A percentile compares a stretch with the other conserved stretches of the same genome.
These are phyloP conservation scores for Amyloporia xantha DNA, from an alignment of 768 basidiomycete species.

Conservation along the genomic window DNA sequence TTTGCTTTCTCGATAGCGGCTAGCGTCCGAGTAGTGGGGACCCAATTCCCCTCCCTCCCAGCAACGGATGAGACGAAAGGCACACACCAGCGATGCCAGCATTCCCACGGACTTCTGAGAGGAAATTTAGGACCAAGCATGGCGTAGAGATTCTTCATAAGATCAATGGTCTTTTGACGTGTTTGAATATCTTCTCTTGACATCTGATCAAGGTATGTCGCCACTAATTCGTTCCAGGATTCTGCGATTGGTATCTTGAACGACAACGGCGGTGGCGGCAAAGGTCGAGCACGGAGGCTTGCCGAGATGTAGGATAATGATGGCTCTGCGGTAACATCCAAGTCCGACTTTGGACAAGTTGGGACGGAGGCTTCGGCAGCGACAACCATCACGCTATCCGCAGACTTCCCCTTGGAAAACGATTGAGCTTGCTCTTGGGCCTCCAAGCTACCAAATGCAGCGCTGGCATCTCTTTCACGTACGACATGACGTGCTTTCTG, in stretches of 20 bases:
- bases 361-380: neutral
- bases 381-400: too few relatives aligned
- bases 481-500: neutral
- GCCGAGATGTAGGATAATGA: neutral
- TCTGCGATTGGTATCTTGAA: neutral
- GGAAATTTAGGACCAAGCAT: slow-evolving; percentile 10
- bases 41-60: too few relatives aligned
- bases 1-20: too few relatives aligned
- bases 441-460: neutral
- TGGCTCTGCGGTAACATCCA: neutral
- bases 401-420: too few relatives aligned
- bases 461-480: neutral
- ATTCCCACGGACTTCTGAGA: slow-evolving; percentile 12
- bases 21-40: too few relatives aligned
- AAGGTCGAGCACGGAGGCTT: neutral
- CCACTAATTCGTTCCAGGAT: neutral
- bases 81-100: slow-evolving; percentile 17
- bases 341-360: too few relatives aligned
- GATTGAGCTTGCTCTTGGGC: neutral
- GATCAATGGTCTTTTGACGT: neutral
- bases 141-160: slow-evolving; percentile 8
- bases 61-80: slow-evolving; percentile 6
- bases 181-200: too few relatives aligned
- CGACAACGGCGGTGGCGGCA: neutral
- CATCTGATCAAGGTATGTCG: too few relatives aligned